Evolutionary conservation across 208 protist genomes (phyloP).

Genomic region (Trypanosomatidae sp.): DNA sequence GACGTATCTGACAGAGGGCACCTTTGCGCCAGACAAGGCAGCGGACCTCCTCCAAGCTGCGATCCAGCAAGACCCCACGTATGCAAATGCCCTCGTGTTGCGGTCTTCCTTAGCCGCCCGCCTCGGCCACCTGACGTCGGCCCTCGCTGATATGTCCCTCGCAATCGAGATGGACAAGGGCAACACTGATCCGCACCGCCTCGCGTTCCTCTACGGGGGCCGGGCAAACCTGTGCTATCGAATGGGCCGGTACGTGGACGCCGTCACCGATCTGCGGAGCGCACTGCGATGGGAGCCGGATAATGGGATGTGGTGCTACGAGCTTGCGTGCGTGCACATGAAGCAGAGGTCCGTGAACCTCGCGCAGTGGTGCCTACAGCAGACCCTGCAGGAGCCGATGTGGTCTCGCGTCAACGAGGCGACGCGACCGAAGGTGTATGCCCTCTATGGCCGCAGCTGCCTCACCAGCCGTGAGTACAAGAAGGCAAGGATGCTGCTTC

Average conservation of each 20-base stretch:
- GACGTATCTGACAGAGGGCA: constrained; percentile 33
- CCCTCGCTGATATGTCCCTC: constrained; percentile 64
- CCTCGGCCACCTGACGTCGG: constrained; percentile 32
- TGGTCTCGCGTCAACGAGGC: constrained; percentile 36
- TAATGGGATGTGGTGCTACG: constrained; percentile 83
- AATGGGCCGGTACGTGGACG: constrained; percentile 47
- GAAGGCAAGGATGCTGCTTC: constrained; percentile 40
- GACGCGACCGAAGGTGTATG: constrained; percentile 40
- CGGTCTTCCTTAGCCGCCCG: constrained; percentile 41
- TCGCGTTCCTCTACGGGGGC: constrained; percentile 58
- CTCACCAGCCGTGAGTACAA: constrained; percentile 39
- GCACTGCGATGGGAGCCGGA: constrained; percentile 78
- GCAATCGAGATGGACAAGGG: constrained; percentile 73
- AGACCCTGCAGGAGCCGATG: constrained; percentile 49
- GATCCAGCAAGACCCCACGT: constrained; percentile 49
- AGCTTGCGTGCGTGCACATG: constrained; percentile 64
- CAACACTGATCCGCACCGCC: constrained; percentile 39
- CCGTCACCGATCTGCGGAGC: constrained; percentile 60
- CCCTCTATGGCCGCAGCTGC: constrained; percentile 44
- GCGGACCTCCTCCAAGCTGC: constrained; percentile 39
- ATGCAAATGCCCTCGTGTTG: constrained; percentile 47
- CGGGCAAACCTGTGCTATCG: constrained; percentile 57
- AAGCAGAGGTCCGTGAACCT: constrained; percentile 33
- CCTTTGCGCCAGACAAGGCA: constrained; percentile 37
- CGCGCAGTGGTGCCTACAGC: constrained; percentile 49